These are phyloP conservation scores for Gynostemma pentaphyllum DNA, from an alignment of 306 rosid species.

Conservation along the genomic window DNA sequence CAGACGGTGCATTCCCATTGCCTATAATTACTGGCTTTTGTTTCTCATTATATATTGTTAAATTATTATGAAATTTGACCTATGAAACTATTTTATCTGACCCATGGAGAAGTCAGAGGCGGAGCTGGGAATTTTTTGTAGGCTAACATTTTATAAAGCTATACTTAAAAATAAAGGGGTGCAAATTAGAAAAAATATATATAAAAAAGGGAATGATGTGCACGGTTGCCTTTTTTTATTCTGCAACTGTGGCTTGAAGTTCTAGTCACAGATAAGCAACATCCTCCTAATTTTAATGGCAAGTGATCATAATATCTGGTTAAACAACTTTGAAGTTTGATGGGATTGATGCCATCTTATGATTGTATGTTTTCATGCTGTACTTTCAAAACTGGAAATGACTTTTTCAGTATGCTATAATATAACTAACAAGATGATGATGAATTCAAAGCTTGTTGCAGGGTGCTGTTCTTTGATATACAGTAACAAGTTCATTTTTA, in stretches of 20 bases:
- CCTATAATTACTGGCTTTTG: not conserved
- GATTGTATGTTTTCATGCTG: not conserved
- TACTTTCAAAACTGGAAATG: not conserved
- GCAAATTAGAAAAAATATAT: too few relatives aligned
- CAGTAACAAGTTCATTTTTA: not conserved
- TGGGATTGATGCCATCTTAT: not conserved
- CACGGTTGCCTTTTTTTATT: not conserved
- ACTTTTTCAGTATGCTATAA: not conserved
- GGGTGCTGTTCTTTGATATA: not conserved
- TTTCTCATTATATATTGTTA: not conserved
- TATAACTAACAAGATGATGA: not conserved
- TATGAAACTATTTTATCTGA: not conserved
- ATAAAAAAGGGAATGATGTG: not conserved
- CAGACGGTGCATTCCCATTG: not conserved
- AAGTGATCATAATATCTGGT: not conserved
- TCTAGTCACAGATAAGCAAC: not conserved
- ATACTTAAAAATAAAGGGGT: too few relatives aligned
- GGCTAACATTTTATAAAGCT: too few relatives aligned
- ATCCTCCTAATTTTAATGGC: not conserved
- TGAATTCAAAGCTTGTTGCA: not conserved
- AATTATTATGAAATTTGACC: not conserved
- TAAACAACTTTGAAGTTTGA: not conserved
- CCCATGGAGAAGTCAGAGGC: not conserved
- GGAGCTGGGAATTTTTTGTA: not conserved
- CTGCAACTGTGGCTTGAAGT: not conserved